Base-by-base conservation (phyloP, 1,139 yeast genomes). In the Pichia sp. region DNA sequence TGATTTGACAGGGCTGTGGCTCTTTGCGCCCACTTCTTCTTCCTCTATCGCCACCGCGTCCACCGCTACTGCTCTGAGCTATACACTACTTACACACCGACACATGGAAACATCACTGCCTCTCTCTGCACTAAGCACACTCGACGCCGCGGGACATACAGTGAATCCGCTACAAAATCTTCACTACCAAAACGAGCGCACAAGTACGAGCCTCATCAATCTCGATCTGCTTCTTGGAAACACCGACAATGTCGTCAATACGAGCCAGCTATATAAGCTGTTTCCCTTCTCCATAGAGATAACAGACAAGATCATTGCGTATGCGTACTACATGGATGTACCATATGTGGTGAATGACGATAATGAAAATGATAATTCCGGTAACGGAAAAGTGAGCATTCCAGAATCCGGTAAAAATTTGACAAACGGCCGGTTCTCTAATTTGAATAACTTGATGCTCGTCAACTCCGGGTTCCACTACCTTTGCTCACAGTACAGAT, bases 401-500 rank as follows among this genome's bases (percentile, higher is more conserved):
- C 45, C 52, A 18, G 47, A 50, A 2, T 42, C 48, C 18, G 50
- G 53, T 12, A 42, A 52, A n/a, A 55, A 51, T 35, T 37, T 50
- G n/a, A 38, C 37, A 3, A 34, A 27, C 13, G 32, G 23, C 45
- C 51, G 40, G 35, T 46, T 18, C 43, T 50, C 38, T 36, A 47
- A 34, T 29, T 33, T 33, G 17, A 28, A 27, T 6, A 39, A 40
- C 26, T 27, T 40, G 12, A 32, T 35, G 34, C 24, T 33, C 4
- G 44, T 40, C 10, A 40, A 40, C 24, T 38, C 41, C 9, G 37
- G 51, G 39, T 38, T 47, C 50, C 10, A 45, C 49, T 29, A 42
- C 48, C 23, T 46, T 43, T 30, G 61, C 53, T 19, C 51, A 48
- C 45, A 49, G 49, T 49, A 74, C 44, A 62, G 78, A 15, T 80